Percentiles rank a stretch among this genome's conserved stretches.
phyloP scores from a whole-genome alignment of 2,329 filamentous ascomycete species.

The Aspergillus udagawae region DNA sequence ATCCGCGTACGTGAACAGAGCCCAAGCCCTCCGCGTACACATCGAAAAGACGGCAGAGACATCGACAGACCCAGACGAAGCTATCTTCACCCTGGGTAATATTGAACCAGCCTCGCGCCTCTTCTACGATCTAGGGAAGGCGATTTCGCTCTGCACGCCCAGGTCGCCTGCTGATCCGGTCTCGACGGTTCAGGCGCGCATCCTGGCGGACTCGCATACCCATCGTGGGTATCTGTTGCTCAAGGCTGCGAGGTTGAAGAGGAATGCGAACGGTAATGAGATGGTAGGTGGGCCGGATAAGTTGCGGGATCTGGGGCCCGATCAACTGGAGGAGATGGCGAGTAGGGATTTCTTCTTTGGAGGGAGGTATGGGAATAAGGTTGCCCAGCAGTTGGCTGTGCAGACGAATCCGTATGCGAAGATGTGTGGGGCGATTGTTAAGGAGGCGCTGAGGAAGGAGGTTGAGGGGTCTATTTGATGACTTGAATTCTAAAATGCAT shows the following conservation, averaged over 20 bases:
- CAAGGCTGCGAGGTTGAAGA: slow-evolving; percentile 31
- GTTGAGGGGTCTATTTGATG: slow-evolving; percentile 27
- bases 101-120: slow-evolving; percentile 20
- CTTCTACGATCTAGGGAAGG: slow-evolving; percentile 36
- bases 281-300: slow-evolving; percentile 22
- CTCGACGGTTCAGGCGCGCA: slow-evolving; percentile 45
- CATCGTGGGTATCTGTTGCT: slow-evolving; percentile 48
- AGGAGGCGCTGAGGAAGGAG: slow-evolving; percentile 57
- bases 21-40: slow-evolving; percentile 45
- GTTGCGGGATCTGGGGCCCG: slow-evolving; percentile 29
- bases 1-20: slow-evolving; percentile 53
- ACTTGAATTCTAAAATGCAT: neutral
- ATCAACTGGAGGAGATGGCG: slow-evolving; percentile 52
- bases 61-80: slow-evolving; percentile 7
- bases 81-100: slow-evolving; percentile 23
- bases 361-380: slow-evolving; percentile 53
- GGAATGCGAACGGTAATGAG: slow-evolving; percentile 1
- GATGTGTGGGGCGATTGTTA: slow-evolving; percentile 59
- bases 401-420: slow-evolving; percentile 61
- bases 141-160: slow-evolving; percentile 46
- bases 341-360: slow-evolving; percentile 53
- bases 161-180: slow-evolving; percentile 36
- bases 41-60: slow-evolving; percentile 17
- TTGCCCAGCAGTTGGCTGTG: slow-evolving; percentile 55
- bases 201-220: slow-evolving; percentile 53